Base-by-base conservation (phyloP, 192 early-diverging fungal genomes). In the Polychytrium aggregatum region DNA sequence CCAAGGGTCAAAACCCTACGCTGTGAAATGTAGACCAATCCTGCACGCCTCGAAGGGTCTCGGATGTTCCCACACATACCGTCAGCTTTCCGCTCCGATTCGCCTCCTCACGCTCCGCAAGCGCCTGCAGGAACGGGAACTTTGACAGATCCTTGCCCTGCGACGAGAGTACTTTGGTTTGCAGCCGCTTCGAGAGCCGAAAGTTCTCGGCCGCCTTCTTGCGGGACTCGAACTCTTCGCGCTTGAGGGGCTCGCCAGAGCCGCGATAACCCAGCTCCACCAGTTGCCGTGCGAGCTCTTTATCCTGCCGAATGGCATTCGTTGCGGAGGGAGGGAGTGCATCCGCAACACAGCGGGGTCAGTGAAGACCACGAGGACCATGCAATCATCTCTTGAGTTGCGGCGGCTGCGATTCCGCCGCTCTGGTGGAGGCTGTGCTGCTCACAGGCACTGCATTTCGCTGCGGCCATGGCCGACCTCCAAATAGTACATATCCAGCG, bases 131-230 rank as follows among this genome's bases (percentile, higher is more conserved):
- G 55, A 80, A 80, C 38, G 76, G 78, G 38, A 21, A 71, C 28
- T 53, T 53, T 0, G 46, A 7, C 16, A 80, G 37, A 43, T 73
- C 72, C 49, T 80, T 80, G 29, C 70, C 76, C 22, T 69, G 62
- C 17, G 60, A 61, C 1, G 72, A 65, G 14, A 80, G 55, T 9
- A 70, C 62, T 44, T 80, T 80, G 7, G 76, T 73, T 11, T 73
- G 63, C 22, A 71, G 48, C 13, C 76, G 66, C 47, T 80, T 80
- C 10, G 70, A 68, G 11, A 80, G 63, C 7, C 78, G 58, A 34
- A 80, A 80, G 34, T 61, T 76, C 52, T 80, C 78, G 31, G 70
- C 71, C 17, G 78, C 78, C 53, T 79, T 79, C 52, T 80, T 80
- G 8, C 70, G 51, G n/a, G 59, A 48, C 48, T 78, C 72, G 63